Base-by-base conservation (phyloP, 2,329 filamentous ascomycete genomes). In the Penicillium sp. region DNA sequence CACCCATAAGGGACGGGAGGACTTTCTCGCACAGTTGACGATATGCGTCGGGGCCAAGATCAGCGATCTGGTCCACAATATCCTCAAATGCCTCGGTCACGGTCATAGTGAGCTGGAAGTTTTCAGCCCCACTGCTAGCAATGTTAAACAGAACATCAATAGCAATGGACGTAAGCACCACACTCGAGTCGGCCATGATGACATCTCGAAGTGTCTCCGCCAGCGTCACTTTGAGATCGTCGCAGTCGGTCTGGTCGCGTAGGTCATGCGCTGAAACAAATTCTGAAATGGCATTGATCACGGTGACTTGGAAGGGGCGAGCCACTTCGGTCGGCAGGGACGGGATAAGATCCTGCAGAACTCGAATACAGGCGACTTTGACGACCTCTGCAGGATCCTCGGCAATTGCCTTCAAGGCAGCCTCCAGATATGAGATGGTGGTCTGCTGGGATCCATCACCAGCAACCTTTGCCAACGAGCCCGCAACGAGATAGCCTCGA, bases 11-110 rank as follows among this genome's bases (percentile, higher is more conserved):
- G 0, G 91, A 91, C 11, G 94, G 94, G 8, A 97, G 77, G 5
- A 96, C 90, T 73, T 93, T 96, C 63, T 85, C 80, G 70, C 93
- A 96, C 6, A 99, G 82, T 10, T 85, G 84, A 45, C 87, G 82
- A 71, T 93, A 99, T 1, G 86, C 83, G 8, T 89, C 84, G 6
- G 82, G 77, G 19, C 86, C 85, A 56, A 78, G 76, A 13, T 87
- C 85, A 2, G 88, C 79, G 54, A 96, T 83, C 1, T 80, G 82
- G 47, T 83, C 79, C 5, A 92, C 89, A 52, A 97, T 87, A 39
- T 94, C 91, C 71, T 97, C 93, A 67, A 99, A 96, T 0, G 91
- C 87, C 74, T 99, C 94, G 31, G 86, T 89, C 21, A 97, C 89
- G 48, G 97, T 80, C 77, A 92, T 88, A 0, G 88, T 91, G 43